phyloP scores from a whole-genome alignment of 2,329 filamentous ascomycete genomes.

The Neophaeococcomyces aloes region DNA sequence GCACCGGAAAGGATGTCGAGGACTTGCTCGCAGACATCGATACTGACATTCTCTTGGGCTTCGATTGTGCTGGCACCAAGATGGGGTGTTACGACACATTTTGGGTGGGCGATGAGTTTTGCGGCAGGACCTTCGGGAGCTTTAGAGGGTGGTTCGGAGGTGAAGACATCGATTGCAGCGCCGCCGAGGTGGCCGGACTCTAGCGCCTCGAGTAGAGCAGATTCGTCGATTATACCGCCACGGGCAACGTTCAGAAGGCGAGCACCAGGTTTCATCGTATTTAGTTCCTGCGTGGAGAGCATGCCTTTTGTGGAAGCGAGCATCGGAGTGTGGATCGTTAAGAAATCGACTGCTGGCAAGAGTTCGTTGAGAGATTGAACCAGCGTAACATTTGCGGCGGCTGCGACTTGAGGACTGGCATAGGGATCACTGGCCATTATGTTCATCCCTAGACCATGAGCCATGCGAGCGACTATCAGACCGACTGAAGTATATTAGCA shows the following conservation, averaged over 20 bases:
- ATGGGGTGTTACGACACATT: slow-evolving; percentile 68
- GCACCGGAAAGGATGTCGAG: slow-evolving; percentile 61
- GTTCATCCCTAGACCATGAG: slow-evolving; percentile 65
- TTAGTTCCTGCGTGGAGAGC: slow-evolving; percentile 56
- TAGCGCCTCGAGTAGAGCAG: slow-evolving; percentile 58
- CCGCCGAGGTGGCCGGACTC: slow-evolving; percentile 62
- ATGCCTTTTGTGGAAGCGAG: slow-evolving; percentile 67
- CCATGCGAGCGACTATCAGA: slow-evolving; percentile 68
- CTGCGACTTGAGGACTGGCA: slow-evolving; percentile 61
- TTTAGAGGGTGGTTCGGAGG: slow-evolving; percentile 56
- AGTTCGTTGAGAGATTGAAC: slow-evolving; percentile 49
- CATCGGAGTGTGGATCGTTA: slow-evolving; percentile 72
- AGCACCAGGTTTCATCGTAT: slow-evolving; percentile 61
- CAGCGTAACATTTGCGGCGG: slow-evolving; percentile 55
- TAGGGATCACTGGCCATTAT: slow-evolving; percentile 68
- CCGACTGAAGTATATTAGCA: slow-evolving; percentile 42
- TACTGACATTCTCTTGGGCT: slow-evolving; percentile 72
- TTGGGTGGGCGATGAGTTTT: slow-evolving; percentile 55
- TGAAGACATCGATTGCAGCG: slow-evolving; percentile 72
- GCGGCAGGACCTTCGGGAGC: slow-evolving; percentile 50
- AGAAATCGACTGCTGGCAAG: slow-evolving; percentile 58
- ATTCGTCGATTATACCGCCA: slow-evolving; percentile 71
- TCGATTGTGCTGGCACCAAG: slow-evolving; percentile 70
- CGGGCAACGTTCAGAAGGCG: slow-evolving; percentile 69
- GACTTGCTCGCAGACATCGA: slow-evolving; percentile 74